phyloP scores from a whole-genome alignment of 2,329 filamentous ascomycete species.

The Cladosporium halotolerans region DNA sequence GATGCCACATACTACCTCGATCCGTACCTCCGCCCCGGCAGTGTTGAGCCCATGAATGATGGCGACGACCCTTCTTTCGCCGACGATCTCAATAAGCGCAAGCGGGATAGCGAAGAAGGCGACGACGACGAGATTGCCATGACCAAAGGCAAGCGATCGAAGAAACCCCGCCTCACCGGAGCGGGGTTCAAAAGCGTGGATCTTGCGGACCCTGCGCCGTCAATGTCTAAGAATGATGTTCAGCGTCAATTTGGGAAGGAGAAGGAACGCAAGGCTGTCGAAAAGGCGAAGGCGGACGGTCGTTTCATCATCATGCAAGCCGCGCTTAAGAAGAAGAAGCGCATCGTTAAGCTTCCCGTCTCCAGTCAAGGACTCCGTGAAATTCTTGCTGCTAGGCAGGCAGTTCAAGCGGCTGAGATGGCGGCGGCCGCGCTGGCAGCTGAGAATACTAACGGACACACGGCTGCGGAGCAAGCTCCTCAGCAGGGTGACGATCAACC shows the following conservation, averaged over 20 bases:
- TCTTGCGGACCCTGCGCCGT: constrained; percentile 23
- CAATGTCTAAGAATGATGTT: constrained; percentile 36
- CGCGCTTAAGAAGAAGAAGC: constrained; percentile 40
- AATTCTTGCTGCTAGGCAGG: constrained; percentile 26
- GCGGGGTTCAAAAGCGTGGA: constrained; percentile 28
- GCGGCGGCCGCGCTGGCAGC: constrained; percentile 10
- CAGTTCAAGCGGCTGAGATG: constrained; percentile 23
- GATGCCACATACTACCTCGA: constrained; percentile 10
- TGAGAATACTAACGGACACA: not conserved
- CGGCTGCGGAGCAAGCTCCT: not conserved
- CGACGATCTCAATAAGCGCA: constrained; percentile 17
- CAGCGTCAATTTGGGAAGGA: constrained; percentile 44
- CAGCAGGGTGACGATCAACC: not conserved
- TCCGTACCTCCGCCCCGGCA: constrained; percentile 25
- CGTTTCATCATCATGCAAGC: constrained; percentile 42
- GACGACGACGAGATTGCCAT: constrained; percentile 34
- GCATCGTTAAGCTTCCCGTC: constrained; percentile 37
- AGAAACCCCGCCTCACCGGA: constrained; percentile 29
- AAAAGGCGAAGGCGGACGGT: constrained; percentile 38
- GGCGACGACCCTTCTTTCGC: constrained; percentile 21
- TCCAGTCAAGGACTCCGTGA: constrained; percentile 32
- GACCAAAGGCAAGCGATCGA: constrained; percentile 27
- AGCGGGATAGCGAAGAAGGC: constrained; percentile 15
- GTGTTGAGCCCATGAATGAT: constrained; percentile 25
- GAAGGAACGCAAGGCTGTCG: constrained; percentile 35